Base-by-base conservation (phyloP, 371 early-diverging fungal genomes). In the Vairimorpha necatrix region DNA sequence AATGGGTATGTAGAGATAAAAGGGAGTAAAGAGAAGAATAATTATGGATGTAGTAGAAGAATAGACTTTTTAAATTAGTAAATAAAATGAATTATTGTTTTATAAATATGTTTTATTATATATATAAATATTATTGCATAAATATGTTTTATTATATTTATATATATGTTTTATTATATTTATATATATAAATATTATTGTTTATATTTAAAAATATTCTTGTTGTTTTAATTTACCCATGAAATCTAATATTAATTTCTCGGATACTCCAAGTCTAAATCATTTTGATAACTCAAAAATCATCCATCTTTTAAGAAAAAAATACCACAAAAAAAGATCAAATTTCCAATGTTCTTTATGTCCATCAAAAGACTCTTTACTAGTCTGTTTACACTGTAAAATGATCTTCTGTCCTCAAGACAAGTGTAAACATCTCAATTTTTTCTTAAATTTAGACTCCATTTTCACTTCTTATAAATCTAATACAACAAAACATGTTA, bases 41-140 rank as follows among this genome's bases (percentile, higher is more conserved):
- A 54, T 14, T 73, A 73, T 42, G 30, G 28, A 9, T 53, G 65
- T 36, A n/a, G 26, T 33, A 73, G 66, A 24, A 73, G 56, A 66
- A 73, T 73, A 38, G 56, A 73, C 26, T 73, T 73, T 66, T 65
- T 50, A n/a, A n/a, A 7, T 42, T 11, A 42, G 16, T 42, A 42
- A 42, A 42, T 42, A 42, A 42, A n/a, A n/a, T n/a, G n/a, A n/a
- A n/a, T n/a, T n/a, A n/a, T n/a, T n/a, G n/a, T n/a, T n/a, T n/a
- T n/a, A n/a, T n/a, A n/a, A n/a, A n/a, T n/a, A n/a, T n/a, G n/a
- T n/a, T n/a, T n/a, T n/a, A n/a, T n/a, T n/a, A n/a, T n/a, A n/a
- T n/a, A n/a, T n/a, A n/a, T n/a, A n/a, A n/a, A n/a, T n/a, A n/a
- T n/a, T n/a, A n/a, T n/a, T n/a, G n/a, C n/a, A n/a, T n/a, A n/a